Conservation (phyloP, 2,329 filamentous ascomycete species). For the Fusarium nelsonii region DNA sequence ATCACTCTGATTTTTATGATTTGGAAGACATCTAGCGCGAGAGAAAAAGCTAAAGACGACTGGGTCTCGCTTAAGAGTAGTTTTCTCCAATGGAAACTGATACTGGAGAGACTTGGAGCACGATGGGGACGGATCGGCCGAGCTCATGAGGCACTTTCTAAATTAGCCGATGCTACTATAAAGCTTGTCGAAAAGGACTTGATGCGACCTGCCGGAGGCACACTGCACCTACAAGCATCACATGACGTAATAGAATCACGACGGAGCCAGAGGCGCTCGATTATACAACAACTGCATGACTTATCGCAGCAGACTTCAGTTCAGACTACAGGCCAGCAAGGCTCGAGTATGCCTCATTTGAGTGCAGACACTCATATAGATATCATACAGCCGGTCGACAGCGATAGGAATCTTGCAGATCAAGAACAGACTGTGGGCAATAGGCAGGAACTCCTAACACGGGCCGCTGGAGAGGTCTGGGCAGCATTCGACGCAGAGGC, state of each 20-base stretch:
- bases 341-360: fast-evolving
- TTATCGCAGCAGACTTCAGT: background rate
- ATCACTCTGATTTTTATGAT: slow-evolving; percentile 7
- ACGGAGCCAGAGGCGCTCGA: background rate
- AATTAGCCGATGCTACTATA: slow-evolving; percentile 20
- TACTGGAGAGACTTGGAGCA: background rate
- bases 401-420: too few species aligned
- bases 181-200: slow-evolving; percentile 11
- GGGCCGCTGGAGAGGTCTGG: background rate
- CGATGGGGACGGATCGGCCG: slow-evolving; percentile 7
- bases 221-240: fast-evolving
- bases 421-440: background rate
- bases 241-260: background rate
- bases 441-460: background rate
- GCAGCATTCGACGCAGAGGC: fast-evolving
- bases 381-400: background rate
- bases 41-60: slow-evolving; percentile 2
- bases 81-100: slow-evolving; percentile 6
- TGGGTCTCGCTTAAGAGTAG: slow-evolving; percentile 15
- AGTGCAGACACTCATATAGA: fast-evolving
- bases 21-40: slow-evolving; percentile 3
- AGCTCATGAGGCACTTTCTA: slow-evolving; percentile 11
- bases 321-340: fast-evolving
- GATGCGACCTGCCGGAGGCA: background rate
- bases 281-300: slow-evolving; percentile 3